Conservation (phyloP, 805 yeast species). For the Jamesozyma hellenica region DNA sequence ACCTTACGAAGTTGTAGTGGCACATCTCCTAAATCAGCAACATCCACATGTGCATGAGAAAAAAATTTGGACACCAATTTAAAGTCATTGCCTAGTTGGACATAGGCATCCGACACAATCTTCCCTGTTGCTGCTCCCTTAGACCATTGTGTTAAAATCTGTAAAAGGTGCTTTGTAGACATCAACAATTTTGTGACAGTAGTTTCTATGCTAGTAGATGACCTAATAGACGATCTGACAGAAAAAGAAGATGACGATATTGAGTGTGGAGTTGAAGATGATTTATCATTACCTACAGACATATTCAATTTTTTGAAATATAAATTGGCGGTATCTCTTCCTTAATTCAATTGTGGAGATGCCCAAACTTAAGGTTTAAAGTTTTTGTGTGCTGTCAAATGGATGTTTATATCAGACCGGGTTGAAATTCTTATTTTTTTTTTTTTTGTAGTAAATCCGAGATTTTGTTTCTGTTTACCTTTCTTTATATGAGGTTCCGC, state of each 20-base stretch:
- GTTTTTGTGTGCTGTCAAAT: too few relatives aligned
- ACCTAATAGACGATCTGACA: constrained; percentile 5
- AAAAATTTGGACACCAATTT: constrained; percentile 77
- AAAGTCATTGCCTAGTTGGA: constrained; percentile 87
- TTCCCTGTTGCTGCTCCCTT: constrained; percentile 64
- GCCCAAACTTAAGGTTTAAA: too few relatives aligned
- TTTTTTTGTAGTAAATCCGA: too few relatives aligned
- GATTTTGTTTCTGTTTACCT: too few relatives aligned
- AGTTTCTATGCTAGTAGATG: constrained; percentile 49
- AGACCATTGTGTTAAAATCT: constrained; percentile 85
- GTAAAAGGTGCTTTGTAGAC: constrained; percentile 82
- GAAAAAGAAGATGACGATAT: constrained; percentile 9
- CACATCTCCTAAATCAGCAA: constrained; percentile 79
- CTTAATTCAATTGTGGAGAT: too few relatives aligned
- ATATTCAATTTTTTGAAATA: not conserved
- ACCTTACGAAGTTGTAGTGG: constrained; percentile 73
- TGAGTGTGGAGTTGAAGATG: not conserved
- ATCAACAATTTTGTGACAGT: constrained; percentile 71
- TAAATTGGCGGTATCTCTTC: too few relatives aligned
- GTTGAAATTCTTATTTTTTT: too few relatives aligned
- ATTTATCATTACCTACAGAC: constrained; percentile 1
- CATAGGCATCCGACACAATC: constrained; percentile 84
- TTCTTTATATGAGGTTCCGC: too few relatives aligned
- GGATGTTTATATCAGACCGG: too few relatives aligned
- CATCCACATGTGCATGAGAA: constrained; percentile 66